Conservation (phyloP, 371 early-diverging fungal genomes). For the Mucor velutinosus region DNA sequence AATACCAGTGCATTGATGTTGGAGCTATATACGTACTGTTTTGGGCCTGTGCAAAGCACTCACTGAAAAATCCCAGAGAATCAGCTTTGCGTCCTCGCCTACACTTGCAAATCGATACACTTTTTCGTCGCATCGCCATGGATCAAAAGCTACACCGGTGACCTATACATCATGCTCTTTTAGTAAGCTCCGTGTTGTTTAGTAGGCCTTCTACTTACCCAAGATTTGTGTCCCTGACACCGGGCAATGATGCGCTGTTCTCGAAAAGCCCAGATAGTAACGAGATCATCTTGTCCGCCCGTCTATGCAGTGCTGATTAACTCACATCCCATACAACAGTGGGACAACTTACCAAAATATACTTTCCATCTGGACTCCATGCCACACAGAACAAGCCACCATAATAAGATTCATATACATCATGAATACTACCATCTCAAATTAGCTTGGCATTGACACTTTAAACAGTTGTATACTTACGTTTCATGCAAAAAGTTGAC, state of each 20-base stretch:
- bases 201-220: slow-evolving; percentile 54
- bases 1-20: background rate
- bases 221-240: slow-evolving; percentile 94
- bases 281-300: slow-evolving; percentile 96
- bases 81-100: slow-evolving; percentile 85
- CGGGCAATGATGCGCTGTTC: slow-evolving; percentile 83
- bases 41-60: slow-evolving; percentile 75
- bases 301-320: slow-evolving; percentile 35
- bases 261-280: slow-evolving; percentile 88
- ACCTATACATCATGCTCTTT: slow-evolving; percentile 41
- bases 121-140: slow-evolving; percentile 80
- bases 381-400: slow-evolving; percentile 85
- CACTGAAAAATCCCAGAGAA: slow-evolving; percentile 93
- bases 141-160: slow-evolving; percentile 88
- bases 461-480: slow-evolving; percentile 20
- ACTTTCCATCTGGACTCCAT: slow-evolving; percentile 93
- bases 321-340: background rate
- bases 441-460: too few species aligned
- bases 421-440: slow-evolving; percentile 48
- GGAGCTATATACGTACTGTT: slow-evolving; percentile 35
- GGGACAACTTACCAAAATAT: slow-evolving; percentile 69
- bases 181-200: background rate
- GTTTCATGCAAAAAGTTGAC: slow-evolving; percentile 73
- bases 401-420: slow-evolving; percentile 82
- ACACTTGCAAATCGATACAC: slow-evolving; percentile 90